phyloP scores from a whole-genome alignment of 805 yeast genomes.

The Crinitomyces ghanaensis region DNA sequence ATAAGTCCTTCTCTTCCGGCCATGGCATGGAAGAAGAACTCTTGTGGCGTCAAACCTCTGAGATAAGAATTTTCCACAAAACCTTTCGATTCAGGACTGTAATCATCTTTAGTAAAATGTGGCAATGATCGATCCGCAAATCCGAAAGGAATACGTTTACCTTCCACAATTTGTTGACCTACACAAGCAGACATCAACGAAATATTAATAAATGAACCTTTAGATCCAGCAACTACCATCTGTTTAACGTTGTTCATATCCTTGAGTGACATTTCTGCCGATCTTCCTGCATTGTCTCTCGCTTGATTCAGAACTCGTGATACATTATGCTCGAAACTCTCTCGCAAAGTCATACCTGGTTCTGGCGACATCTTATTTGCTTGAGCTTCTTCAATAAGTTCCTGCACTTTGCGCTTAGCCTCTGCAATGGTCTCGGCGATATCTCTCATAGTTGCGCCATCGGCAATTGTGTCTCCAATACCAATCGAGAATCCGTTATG shows the following conservation, averaged over 20 bases:
- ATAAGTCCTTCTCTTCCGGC: conserved; percentile 99
- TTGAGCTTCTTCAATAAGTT: conserved; percentile 86
- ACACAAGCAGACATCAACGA: conserved; percentile 99
- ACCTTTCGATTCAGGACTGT: conserved; percentile 97
- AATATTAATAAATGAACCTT: conserved; percentile 96
- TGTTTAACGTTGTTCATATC: conserved; percentile 94
- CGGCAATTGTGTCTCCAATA: conserved; percentile 99
- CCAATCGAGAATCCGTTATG: conserved; percentile 98
- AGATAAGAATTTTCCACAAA: conserved; percentile 94
- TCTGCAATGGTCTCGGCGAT: conserved; percentile 87
- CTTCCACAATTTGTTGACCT: conserved; percentile 99
- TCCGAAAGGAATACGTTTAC: conserved; percentile 98
- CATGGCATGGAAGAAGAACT: conserved; percentile 98
- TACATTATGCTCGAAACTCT: conserved; percentile 95
- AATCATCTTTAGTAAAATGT: conserved; percentile 96
- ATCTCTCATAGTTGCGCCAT: conserved; percentile 86
- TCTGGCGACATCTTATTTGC: conserved; percentile 80
- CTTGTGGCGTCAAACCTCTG: conserved; percentile 97
- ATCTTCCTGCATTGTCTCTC: conserved; percentile 98
- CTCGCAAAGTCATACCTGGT: conserved; percentile 99
- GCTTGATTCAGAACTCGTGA: conserved; percentile 93
- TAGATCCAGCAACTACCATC: conserved; percentile 98
- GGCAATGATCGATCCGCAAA: conserved; percentile 94
- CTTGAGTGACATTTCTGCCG: conserved; percentile 92
- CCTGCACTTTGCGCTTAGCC: conserved; percentile 91